Evolutionary conservation across 306 rosid species (phyloP), one percentile per base, ranked within the genome.

Genomic region (Sicyos baderoa): DNA sequence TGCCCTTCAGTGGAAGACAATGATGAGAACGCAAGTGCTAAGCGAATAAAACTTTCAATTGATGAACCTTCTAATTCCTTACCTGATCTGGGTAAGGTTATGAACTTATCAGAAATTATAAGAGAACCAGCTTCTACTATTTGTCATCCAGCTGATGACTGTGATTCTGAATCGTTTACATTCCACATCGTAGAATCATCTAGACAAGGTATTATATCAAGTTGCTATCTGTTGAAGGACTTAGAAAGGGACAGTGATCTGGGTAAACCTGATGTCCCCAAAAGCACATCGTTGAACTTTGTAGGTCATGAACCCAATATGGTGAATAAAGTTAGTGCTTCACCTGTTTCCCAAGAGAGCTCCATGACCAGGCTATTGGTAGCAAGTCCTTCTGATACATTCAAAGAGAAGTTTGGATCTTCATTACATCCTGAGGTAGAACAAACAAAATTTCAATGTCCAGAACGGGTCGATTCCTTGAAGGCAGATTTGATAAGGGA

Each of bases 321-420:
- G 55, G 63, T 67, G 58, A 68, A 78, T 68, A 90, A 84, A 82
- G 77, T 71, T 56, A 79, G 79, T 69, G 89, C 90, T 81, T 88
- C 99, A 64, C 95, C 97, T 71, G 89, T 80, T 82, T 88, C 96
- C 76, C 96, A 85, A 78, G 99, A 88, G 81, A 86, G 97, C 79
- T 86, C 84, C 72, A 90, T 86, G 51, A 85, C 86, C 77, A 82
- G 83, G 85, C 85, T 90, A 71, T 81, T 79, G 68, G 83, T 76
- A 73, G 72, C 90, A 29, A 80, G 79, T 78, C 84, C 89, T 19
- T 74, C 82, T 70, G 72, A 58, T 47, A 76, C 81, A 56, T 75
- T 75, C 51, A 74, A 59, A 29, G 85, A 82, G 82, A 77, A 76
- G 72, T 83, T 73, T 42, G 86, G 60, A 75, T 83, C 84, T 84